phyloP scores from a whole-genome alignment of 2,329 filamentous ascomycete genomes.

The Emergomyces orientalis region DNA sequence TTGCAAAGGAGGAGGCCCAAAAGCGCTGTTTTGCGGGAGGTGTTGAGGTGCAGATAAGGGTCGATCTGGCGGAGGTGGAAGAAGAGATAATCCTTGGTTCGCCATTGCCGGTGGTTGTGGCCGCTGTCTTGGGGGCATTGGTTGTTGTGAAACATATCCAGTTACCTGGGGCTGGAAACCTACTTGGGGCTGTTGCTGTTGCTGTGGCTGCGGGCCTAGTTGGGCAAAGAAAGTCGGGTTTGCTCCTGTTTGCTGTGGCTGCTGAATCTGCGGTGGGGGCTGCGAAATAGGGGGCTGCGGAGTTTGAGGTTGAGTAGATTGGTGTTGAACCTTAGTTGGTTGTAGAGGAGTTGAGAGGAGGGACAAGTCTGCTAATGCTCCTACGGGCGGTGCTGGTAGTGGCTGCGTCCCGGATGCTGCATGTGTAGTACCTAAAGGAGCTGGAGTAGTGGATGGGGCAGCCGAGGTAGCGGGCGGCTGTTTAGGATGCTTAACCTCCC shows the following conservation, averaged over 20 bases:
- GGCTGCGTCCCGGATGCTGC: conserved; percentile 31
- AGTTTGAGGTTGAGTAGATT: conserved; percentile 43
- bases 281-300: conserved; percentile 36
- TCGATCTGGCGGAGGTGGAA: conserved; percentile 68
- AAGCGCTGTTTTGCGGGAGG: conserved; percentile 59
- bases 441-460: conserved; percentile 26
- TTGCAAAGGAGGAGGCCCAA: conserved; percentile 65
- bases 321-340: conserved; percentile 42
- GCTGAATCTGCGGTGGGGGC: conserved; percentile 33
- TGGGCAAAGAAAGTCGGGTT: conserved; percentile 45
- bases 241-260: conserved; percentile 37
- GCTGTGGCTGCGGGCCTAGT: conserved; percentile 23
- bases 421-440: conserved; percentile 31
- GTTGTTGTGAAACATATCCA: conserved; percentile 27
- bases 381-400: conserved; percentile 50
- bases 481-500: conserved; percentile 83
- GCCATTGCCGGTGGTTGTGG: conserved; percentile 59
- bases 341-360: conserved; percentile 52
- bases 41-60: conserved; percentile 83
- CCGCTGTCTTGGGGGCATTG: conserved; percentile 51
- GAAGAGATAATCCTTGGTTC: conserved; percentile 54
- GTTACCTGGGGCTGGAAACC: conserved; percentile 30
- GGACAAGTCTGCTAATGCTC: conserved; percentile 61
- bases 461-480: conserved; percentile 33
- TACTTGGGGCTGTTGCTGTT: conserved; percentile 10